These are phyloP conservation scores for Pholiota molesta DNA, from an alignment of 768 basidiomycete species.

Conservation along the genomic window DNA sequence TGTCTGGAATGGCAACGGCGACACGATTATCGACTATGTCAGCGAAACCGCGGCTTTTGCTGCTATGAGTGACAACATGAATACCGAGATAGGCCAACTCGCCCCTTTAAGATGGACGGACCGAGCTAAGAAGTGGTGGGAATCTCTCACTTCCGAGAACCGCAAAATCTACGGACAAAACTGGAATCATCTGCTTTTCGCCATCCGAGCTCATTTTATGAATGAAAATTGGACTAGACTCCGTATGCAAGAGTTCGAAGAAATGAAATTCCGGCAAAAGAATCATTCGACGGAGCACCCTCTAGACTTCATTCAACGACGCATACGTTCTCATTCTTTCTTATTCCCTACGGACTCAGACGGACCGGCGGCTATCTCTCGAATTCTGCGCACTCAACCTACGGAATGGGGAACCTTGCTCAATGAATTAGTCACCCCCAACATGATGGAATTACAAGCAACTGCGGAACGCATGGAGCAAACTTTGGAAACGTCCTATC, in stretches of 20 bases:
- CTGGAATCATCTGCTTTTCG: conserved; percentile 11
- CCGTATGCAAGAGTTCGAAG: conserved; percentile 15
- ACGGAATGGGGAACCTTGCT: conserved; percentile 4
- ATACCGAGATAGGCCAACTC: neutral
- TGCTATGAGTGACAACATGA: conserved; percentile 2
- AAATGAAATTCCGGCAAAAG: conserved; percentile 17
- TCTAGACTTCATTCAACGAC: conserved; percentile 6
- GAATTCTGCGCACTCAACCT: conserved; percentile 13
- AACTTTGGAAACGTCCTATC: no score
- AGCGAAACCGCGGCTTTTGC: conserved; percentile 3
- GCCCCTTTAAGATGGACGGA: conserved; percentile 5
- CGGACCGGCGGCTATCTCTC: neutral
- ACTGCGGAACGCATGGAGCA: neutral
- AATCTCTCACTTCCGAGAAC: neutral
- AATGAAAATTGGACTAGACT: conserved; percentile 9
- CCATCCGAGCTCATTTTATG: conserved; percentile 19
- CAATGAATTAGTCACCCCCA: neutral
- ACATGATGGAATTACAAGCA: neutral
- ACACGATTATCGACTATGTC: conserved; percentile 9
- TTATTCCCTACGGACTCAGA: conserved; percentile 2
- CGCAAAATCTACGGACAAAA: neutral
- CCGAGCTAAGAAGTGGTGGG: conserved; percentile 9
- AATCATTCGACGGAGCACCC: neutral
- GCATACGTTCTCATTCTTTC: conserved; percentile 7
- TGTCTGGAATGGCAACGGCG: conserved; percentile 4